Evolutionary conservation across 2,329 filamentous ascomycete species (phyloP).

Genomic region (Periconia macrospinosa): DNA sequence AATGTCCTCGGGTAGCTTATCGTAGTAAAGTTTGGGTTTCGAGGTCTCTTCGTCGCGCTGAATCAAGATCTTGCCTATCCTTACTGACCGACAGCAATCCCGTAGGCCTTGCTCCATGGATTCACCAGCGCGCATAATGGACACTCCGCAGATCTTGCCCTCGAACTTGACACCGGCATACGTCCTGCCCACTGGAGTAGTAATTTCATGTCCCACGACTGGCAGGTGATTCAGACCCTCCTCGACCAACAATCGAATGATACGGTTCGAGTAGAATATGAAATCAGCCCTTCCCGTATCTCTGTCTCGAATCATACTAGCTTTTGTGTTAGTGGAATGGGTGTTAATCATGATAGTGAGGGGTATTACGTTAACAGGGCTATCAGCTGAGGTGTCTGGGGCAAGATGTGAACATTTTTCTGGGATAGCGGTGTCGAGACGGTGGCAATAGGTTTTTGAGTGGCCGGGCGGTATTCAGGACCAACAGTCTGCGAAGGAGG

Average conservation of each 20-base stretch:
- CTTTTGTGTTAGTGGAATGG: conserved; percentile 1
- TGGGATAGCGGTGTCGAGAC: conserved; percentile 81
- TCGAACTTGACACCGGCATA: conserved; percentile 95
- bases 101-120: conserved; percentile 97
- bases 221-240: conserved; percentile 97
- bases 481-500: conserved; percentile 67
- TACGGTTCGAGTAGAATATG: conserved; percentile 98
- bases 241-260: conserved; percentile 94
- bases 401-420: conserved; percentile 85
- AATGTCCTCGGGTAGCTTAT: conserved; percentile 95
- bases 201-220: conserved; percentile 84
- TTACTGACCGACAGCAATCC: conserved; percentile 95
- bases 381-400: conserved; percentile 95
- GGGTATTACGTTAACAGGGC: conserved; percentile 87
- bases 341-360: background rate
- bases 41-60: conserved; percentile 95
- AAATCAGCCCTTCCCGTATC: conserved; percentile 91
- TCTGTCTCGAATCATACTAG: conserved; percentile 91
- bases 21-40: conserved; percentile 92
- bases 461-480: conserved; percentile 74
- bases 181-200: conserved; percentile 82
- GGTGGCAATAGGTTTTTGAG: conserved; percentile 82
- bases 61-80: conserved; percentile 98
- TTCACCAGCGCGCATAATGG: conserved; percentile 97
- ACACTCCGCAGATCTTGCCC: conserved; percentile 97